Percentiles rank a stretch among this genome's conserved stretches.
These are phyloP conservation scores for Penicillium sp. DNA, from an alignment of 2,329 filamentous ascomycete species.

Conservation along the genomic window DNA sequence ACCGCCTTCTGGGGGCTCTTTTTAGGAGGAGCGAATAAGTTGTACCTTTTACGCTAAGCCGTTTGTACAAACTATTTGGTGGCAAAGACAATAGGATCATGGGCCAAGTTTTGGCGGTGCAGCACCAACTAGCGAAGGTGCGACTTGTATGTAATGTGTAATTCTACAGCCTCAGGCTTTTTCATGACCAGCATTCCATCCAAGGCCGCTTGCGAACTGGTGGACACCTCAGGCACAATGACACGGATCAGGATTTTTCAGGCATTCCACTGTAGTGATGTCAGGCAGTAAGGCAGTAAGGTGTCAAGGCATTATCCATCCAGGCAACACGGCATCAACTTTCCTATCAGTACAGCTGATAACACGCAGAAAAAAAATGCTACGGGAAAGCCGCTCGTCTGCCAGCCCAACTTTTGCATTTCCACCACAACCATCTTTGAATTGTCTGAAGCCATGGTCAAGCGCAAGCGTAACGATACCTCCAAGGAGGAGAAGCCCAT, in stretches of 20 bases:
- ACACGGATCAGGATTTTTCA: slow-evolving; percentile 4
- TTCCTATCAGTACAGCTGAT: slow-evolving; percentile 26
- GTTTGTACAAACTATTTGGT: background rate
- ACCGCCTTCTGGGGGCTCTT: background rate
- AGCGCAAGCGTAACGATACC: slow-evolving; percentile 52
- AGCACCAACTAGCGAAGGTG: slow-evolving; percentile 9
- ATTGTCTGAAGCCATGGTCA: slow-evolving; percentile 44
- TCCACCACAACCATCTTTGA: slow-evolving; percentile 9
- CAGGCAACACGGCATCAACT: slow-evolving; percentile 20
- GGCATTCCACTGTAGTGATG: background rate
- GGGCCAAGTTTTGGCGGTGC: background rate
- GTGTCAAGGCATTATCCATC: background rate
- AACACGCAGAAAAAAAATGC: slow-evolving; percentile 33
- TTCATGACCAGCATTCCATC: slow-evolving; percentile 12
- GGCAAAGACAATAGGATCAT: background rate
- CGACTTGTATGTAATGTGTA: slow-evolving; percentile 24
- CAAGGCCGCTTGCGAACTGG: slow-evolving; percentile 20
- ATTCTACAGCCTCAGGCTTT: slow-evolving; percentile 10
- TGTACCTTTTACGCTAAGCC: background rate
- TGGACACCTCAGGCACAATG: slow-evolving; percentile 18
- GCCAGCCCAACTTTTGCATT: slow-evolving; percentile 10
- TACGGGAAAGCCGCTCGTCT: slow-evolving; percentile 27
- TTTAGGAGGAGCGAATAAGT: background rate
- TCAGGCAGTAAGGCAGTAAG: slow-evolving; percentile 19
- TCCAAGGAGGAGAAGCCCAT: slow-evolving; percentile 34